Conservation (phyloP, 2,329 filamentous ascomycete species). For the Xylaria sp. region DNA sequence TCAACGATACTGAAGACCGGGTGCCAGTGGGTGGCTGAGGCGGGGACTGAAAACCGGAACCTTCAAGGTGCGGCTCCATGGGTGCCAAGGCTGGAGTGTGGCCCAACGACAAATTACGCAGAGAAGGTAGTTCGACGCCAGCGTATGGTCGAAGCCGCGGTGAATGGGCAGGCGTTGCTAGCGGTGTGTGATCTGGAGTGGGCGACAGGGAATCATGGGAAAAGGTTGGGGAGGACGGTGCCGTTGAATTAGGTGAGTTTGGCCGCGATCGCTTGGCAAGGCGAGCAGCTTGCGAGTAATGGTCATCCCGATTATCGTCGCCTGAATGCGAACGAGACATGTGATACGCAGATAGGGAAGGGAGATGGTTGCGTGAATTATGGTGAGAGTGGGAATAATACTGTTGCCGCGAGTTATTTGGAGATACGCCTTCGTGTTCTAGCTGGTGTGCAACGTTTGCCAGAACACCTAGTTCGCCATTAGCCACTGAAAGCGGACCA, state of each 20-base stretch:
- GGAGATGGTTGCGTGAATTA: conserved; percentile 70
- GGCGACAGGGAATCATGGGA: conserved; percentile 95
- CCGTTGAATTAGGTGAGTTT: conserved; percentile 94
- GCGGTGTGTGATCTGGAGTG: conserved; percentile 97
- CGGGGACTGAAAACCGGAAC: conserved; percentile 53
- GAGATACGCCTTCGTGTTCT: conserved; percentile 65
- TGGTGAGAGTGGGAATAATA: conserved; percentile 63
- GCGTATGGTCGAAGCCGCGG: conserved; percentile 85
- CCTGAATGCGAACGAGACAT: conserved; percentile 92
- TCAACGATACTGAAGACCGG: conserved; percentile 77
- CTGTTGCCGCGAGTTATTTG: conserved; percentile 61
- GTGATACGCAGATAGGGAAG: conserved; percentile 86
- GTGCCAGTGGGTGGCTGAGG: conserved; percentile 52
- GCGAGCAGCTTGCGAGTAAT: conserved; percentile 74
- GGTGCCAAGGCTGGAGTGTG: conserved; percentile 68
- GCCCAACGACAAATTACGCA: conserved; percentile 72
- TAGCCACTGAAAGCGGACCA: conserved; percentile 53
- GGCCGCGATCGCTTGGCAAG: conserved; percentile 89
- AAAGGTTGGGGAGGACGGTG: conserved; percentile 94
- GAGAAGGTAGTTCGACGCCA: conserved; percentile 85
- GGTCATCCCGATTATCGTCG: conserved; percentile 80
- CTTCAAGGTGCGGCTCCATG: conserved; percentile 67
- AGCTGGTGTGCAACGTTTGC: conserved; percentile 71
- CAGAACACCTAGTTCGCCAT: conserved; percentile 68
- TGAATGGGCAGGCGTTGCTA: conserved; percentile 94